Evolutionary conservation across 805 yeast species (phyloP).

Genomic region (Deakozyma indianensis): DNA sequence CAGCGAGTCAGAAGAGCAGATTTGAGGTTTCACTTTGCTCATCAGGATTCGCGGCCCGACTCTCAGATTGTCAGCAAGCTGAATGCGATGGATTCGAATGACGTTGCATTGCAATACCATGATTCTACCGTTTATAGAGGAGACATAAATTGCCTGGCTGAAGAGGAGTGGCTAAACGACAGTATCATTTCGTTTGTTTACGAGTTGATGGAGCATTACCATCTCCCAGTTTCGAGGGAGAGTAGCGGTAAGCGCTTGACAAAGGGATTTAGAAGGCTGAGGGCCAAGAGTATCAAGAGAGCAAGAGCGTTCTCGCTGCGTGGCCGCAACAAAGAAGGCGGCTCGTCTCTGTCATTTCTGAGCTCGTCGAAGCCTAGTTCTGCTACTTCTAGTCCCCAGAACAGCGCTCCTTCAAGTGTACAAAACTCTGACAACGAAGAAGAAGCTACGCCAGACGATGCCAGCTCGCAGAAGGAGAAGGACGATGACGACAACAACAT

Average conservation of each 20-base stretch:
- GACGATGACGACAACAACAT: constrained; percentile 21
- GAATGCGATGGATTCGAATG: neutral
- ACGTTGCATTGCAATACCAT: neutral
- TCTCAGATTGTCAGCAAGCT: neutral
- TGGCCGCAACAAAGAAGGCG: neutral
- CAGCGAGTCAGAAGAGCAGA: neutral
- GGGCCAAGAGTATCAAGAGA: neutral
- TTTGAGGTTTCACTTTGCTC: neutral
- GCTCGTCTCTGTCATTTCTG: neutral
- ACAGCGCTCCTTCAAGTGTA: neutral
- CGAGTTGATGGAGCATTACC: constrained; percentile 34
- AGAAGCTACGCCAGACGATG: constrained; percentile 5
- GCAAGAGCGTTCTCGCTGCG: neutral
- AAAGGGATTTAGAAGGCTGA: neutral
- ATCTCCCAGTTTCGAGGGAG: neutral
- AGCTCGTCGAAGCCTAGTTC: neutral
- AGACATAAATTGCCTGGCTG: constrained; percentile 42
- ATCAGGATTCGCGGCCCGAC: neutral
- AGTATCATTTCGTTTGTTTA: constrained; percentile 50
- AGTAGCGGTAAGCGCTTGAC: neutral
- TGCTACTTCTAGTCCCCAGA: neutral
- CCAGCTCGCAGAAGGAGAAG: constrained; percentile 10
- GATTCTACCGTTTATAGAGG: neutral
- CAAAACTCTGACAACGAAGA: neutral
- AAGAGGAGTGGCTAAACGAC: constrained; percentile 65